Conservation (phyloP, 169 alveolate genomes). For the Cryptosporidium ubiquitum region DNA sequence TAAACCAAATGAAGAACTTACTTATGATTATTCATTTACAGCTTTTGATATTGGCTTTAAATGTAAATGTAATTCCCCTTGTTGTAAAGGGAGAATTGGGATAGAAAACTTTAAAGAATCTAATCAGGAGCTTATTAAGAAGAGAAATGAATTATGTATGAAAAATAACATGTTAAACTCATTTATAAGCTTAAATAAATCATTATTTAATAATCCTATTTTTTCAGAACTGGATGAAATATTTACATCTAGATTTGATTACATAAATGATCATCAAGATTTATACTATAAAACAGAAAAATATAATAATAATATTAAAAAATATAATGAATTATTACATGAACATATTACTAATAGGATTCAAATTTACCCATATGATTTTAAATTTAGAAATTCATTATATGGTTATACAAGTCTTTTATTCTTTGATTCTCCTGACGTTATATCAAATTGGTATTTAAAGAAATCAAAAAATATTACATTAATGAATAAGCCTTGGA, state of each 20-base stretch:
- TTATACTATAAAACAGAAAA: neutral
- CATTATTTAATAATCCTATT: conserved; percentile 33
- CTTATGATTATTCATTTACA: conserved; percentile 89
- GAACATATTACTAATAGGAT: neutral
- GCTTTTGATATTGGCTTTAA: conserved; percentile 68
- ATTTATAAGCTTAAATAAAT: conserved; percentile 7
- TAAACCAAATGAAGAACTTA: conserved; percentile 93
- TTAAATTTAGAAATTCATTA: conserved; percentile 45
- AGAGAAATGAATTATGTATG: conserved; percentile 26
- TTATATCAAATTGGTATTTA: conserved; percentile 53
- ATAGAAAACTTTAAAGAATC: conserved; percentile 36
- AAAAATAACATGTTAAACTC: conserved; percentile 1
- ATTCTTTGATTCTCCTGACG: conserved; percentile 21
- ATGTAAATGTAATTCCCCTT: conserved; percentile 54
- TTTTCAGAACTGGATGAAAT: neutral
- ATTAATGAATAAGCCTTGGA: conserved; percentile 68
- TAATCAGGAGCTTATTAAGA: conserved; percentile 19
- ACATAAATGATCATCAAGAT: neutral
- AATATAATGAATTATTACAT: conserved; percentile 6
- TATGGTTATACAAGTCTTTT: conserved; percentile 48
- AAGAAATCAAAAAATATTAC: conserved; percentile 23
- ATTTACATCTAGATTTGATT: neutral
- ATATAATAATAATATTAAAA: neutral
- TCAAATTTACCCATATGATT: conserved; percentile 37
- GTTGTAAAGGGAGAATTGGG: conserved; percentile 62